Base-by-base conservation (phyloP, 2,329 filamentous ascomycete species). In the Ceratocystis albifundus region DNA sequence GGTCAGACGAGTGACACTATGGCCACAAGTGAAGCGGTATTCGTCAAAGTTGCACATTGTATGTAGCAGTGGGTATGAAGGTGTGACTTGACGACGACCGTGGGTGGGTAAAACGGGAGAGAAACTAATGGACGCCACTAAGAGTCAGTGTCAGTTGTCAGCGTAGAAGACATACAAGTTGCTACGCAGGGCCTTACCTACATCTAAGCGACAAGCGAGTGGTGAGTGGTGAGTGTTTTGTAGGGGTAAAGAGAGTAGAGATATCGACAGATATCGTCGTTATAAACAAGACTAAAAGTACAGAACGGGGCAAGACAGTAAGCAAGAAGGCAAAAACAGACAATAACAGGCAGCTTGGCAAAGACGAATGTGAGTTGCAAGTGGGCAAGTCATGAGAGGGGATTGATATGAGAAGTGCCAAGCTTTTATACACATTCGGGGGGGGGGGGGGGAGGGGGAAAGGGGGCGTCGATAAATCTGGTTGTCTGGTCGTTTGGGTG, bases 11-110 rank as follows among this genome's bases (percentile, higher is more conserved):
- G 80, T 75, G 17, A 77, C 76, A 4, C 78, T 80, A 75, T 90
- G 87, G 36, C 79, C 79, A 76, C 88, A 92, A 64, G 73, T 75
- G 73, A 87, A 90, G 68, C 83, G 74, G 70, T 88, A 87, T 69
- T 86, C 83, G 73, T 91, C 87, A 74, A 78, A 90, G 72, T 87
- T 83, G 71, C 86, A 89, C 87, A 89, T 89, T 46, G 70, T 77
- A 71, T 44, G 28, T 30, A 67, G 57, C 30, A 22, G 17, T 53
- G 25, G 10, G 28, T 30, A 1, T 12, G 53, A 15, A 15, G 12
- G 36, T 41, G 36, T 41, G 36, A 15, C 36, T 41, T 41, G 36
- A 41, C 1, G 36, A 41, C 36, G 10, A 3, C 36, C 12, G 36
- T 41, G 10, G 10, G 36, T 41, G 10, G 10, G 36, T 41, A 1